Base-by-base conservation (phyloP, 1,284 basidiomycete genomes). In the Moniliella sp. region DNA sequence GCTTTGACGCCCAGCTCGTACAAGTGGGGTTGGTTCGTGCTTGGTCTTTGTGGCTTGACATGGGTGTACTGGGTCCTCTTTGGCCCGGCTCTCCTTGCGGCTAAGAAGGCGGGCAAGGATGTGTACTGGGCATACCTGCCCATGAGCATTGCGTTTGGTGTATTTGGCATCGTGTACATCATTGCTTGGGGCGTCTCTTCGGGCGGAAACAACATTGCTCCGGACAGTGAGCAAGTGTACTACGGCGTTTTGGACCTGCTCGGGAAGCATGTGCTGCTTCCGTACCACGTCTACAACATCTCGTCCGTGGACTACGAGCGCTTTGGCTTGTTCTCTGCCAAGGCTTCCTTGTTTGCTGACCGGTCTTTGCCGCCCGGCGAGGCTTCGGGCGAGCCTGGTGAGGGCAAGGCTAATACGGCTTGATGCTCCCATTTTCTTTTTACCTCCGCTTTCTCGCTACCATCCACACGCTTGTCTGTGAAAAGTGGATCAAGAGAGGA, bases 201-300 rank as follows among this genome's bases (percentile, higher is more conserved):
- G 36, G 68, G 68, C 5, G 55, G 62, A 5, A 67, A 71, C 50
- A 60, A 54, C 25, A 69, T 70, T 43, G 50, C 57, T 0, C 62
- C 65, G 15, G 61, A 64, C 40, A 49, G 53, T 13, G 62, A 66
- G 43, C 62, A 65, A 61, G 44, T 69, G 36, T 73, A 69, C 61
- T 74, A 73, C 56, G 72, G 71, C 19, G 33, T 57, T 7, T 64
- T 75, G 34, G 72, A 74, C 45, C 33, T 74, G 11, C 35, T 73
- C 41, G 64, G 68, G 37, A 71, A 67, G 37, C 57, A 50, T 18
- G 42, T 45, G 23, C 57, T 55, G 21, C 39, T 49, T 4, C 34
- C 57, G 16, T 41, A 49, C 40, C 56, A 57, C 38, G 40, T 53
- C 15, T 45, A 27, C 14, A 32, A 42, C 19, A 37, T 55, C 11